Conservation (phyloP, 345 rosid species). For the Citrus hindsii region DNA sequence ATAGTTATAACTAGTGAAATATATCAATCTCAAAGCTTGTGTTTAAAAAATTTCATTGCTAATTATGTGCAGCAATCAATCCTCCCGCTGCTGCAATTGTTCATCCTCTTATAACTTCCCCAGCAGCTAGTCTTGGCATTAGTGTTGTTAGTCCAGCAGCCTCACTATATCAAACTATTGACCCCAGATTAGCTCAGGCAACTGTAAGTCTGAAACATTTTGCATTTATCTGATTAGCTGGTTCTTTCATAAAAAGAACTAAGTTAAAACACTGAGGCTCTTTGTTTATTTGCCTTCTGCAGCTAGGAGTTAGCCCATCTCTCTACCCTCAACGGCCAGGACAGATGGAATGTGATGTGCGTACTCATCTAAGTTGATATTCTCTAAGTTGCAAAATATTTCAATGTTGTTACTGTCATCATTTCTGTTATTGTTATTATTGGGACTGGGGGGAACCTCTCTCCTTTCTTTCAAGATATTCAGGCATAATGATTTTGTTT, state of each 20-base stretch:
- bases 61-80: conserved; percentile 51
- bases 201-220: conserved; percentile 26
- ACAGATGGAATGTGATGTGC: conserved; percentile 87
- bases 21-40: neutral
- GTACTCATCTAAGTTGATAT: conserved; percentile 19
- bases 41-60: conserved; percentile 12
- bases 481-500: neutral
- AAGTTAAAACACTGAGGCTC: conserved; percentile 27
- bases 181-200: conserved; percentile 39
- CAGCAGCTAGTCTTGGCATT: conserved; percentile 40
- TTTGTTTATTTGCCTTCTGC: conserved; percentile 28
- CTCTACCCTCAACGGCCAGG: conserved; percentile 87
- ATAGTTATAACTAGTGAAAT: neutral
- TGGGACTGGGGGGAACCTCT: neutral
- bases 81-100: conserved; percentile 59
- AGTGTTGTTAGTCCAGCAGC: conserved; percentile 54
- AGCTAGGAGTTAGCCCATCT: conserved; percentile 55
- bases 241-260: neutral
- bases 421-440: neutral
- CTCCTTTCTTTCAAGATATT: neutral
- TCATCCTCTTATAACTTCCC: conserved; percentile 46
- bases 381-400: neutral
- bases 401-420: neutral
- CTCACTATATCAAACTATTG: conserved; percentile 62
- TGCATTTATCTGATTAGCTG: neutral